Base-by-base conservation (phyloP, 768 basidiomycete genomes). In the Lactifluus pinguis region DNA sequence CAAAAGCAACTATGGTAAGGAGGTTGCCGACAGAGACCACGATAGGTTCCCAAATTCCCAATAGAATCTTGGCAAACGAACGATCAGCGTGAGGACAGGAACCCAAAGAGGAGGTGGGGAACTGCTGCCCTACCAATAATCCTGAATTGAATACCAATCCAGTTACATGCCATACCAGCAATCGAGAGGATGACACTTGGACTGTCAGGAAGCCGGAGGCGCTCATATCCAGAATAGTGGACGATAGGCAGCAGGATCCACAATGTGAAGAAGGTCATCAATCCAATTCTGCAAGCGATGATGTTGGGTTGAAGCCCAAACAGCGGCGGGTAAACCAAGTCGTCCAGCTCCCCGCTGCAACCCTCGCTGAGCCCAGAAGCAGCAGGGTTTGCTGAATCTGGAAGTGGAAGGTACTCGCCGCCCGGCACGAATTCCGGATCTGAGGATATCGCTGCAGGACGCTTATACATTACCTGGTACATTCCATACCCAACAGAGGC, bases 1-100 rank as follows among this genome's bases (percentile, higher is more conserved):
- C 86, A 69, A 98, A 98, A 2, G 92, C 94, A 41, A 95, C 90
- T 65, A 95, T 95, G 6, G 94, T 94, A n/a, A 95, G 79, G n/a
- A 98, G 79, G 72, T 83, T 92, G 49, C 92, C 93, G 36, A 97
- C 93, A 2, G 90, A 92, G 9, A 85, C 84, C 47, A 92, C 81
- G 45, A 94, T 83, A 6, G 92, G 92, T 4, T 92, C 92, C 89
- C 90, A 94, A 30, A 89, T 72, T 30, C 88, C 89, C 51, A 95
- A 76, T 3, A 95, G 76, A 57, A 89, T 79, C 91, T 93, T 21
- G 19, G 65, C 30, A 60, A 53, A 21, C 10, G 44, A 9, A 61
- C 34, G 45, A 49, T 57, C 55, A 51, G 29, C 36, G 8, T 45
- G 53, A 54, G 60, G 21, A 44, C 59, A 17, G 5, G 30, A 47